These are phyloP conservation scores for Blastobotrys niveus DNA, from an alignment of 1,139 yeast genomes.

Conservation along the genomic window DNA sequence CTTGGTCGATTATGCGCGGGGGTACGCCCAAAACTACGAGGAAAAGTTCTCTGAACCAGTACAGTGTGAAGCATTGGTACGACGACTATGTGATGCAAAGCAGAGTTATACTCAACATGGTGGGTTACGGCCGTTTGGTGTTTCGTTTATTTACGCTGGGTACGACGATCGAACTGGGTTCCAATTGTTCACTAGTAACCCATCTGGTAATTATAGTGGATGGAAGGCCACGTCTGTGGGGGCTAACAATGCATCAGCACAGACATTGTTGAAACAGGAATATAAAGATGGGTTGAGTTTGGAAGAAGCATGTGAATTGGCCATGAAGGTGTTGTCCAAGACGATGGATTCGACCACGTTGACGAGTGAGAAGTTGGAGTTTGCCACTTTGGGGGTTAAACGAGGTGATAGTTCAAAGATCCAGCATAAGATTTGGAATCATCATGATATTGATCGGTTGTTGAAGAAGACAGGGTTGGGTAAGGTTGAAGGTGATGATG, in stretches of 20 bases:
- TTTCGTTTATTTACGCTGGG: constrained; percentile 93
- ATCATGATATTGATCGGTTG: constrained; percentile 66
- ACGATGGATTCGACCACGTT: constrained; percentile 88
- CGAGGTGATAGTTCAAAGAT: constrained; percentile 43
- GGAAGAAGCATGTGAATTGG: constrained; percentile 79
- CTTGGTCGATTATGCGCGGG: constrained; percentile 81
- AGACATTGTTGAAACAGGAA: constrained; percentile 90
- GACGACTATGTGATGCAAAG: constrained; percentile 84
- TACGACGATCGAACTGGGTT: constrained; percentile 85
- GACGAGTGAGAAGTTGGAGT: constrained; percentile 83
- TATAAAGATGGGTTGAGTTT: constrained; percentile 76
- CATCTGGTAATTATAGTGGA: constrained; percentile 95
- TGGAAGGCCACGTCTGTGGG: constrained; percentile 99
- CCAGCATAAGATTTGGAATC: constrained; percentile 71
- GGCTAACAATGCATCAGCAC: constrained; percentile 94
- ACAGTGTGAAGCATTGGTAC: constrained; percentile 86
- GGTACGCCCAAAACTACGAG: constrained; percentile 75
- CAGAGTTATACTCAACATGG: constrained; percentile 99
- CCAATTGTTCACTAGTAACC: constrained; percentile 92
- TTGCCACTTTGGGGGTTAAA: constrained; percentile 64
- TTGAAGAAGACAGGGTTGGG: constrained; percentile 70
- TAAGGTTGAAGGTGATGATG: constrained; percentile 47
- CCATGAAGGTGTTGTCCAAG: constrained; percentile 85
- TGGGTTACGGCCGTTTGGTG: constrained; percentile 97
- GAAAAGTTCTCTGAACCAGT: constrained; percentile 85